Evolutionary conservation across 768 basidiomycete genomes (phyloP), one percentile per base, ranked within the genome.

Genomic region (Amanita brunnescens): DNA sequence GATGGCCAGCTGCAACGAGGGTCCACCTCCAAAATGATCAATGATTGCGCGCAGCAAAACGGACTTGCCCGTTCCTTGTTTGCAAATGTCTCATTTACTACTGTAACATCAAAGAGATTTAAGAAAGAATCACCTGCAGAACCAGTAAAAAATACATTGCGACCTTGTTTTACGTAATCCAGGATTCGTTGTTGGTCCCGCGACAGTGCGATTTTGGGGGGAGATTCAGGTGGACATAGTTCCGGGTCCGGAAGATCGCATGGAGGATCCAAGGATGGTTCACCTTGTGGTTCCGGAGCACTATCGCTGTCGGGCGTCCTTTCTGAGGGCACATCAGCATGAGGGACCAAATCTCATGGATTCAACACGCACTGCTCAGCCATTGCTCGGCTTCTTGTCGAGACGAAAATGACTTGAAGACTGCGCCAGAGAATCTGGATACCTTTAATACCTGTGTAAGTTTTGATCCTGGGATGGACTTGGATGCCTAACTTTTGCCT

Each of bases 111-210:
- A 18, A 20, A 47, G 32, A 26, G 21, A 18, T n/a, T n/a, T n/a
- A n/a, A 32, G 37, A 14, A 13, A 2, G n/a, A 64, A 62, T 24
- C 47, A 83, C 88, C 89, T 47, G 91, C 91, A 14, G 86, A 85
- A 1, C 91, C 91, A 0, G 90, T 91, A 63, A 92, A 92, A 66
- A 92, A 92, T 6, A 91, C 79, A 58, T 70, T 90, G 55, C 76
- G 66, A 2, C 82, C 80, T 8, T 67, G 67, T 40, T 78, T 73
- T 6, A 91, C 86, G 57, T 61, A 65, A 12, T 69, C 57, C 6
- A 85, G 61, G 5, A 85, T 75, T 2, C 48, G 44, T 42, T 57
- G 61, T 62, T 85, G 83, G 59, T 83, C 79, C 3, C 64, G 59
- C 9, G 82, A 83, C 10, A 85, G 66, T 5, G 49, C 20, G 14